Evolutionary conservation across 352 stramenopile species (phyloP), one percentile per base, ranked within the genome.

Genomic region (Phytopythium sindhum): DNA sequence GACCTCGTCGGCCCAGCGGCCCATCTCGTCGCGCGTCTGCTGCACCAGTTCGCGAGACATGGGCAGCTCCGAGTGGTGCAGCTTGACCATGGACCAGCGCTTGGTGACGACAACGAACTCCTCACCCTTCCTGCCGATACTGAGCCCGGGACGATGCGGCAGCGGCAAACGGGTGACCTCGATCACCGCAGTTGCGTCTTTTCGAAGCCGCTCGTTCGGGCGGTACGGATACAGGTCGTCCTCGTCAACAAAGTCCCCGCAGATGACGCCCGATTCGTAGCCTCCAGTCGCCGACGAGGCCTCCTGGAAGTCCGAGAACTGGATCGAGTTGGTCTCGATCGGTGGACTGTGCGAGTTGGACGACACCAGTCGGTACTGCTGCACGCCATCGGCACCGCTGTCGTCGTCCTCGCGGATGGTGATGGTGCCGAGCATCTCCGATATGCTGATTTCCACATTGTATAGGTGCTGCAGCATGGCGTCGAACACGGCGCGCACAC

Each of bases 401-500:
- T 79, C 74, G 37, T 84, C 73, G 37, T 79, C 66, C 39, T 81
- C 73, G n/a, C 75, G 71, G 37, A 84, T 69, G 26, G 73, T 82
- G 29, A 82, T 77, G 51, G 68, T 78, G 19, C 72, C 74, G 31
- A 82, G 55, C 31, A 71, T 60, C 45, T 84, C 76, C 28, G 73
- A 80, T 55, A 81, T 74, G 57, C 61, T 72, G 71, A 84, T 81
- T 57, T 84, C 73, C 15, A 82, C 72, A 44, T 84, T 81, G 28
- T 65, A 63, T 24, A 72, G 67, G 42, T 77, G 70, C 45, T 73
- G 74, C 3, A 75, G 59, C 10, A 78, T 64, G 5, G 66, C 65
- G 17, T 84, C 76, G 47, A 77, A 81, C 37, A 82, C 76, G 1
- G 65, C 59, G 9, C 66, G 64, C 6, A 84, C 64, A 37, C 64